These are phyloP conservation scores for Thermoascus crustaceus DNA, from an alignment of 2,329 filamentous ascomycete species.

Conservation along the genomic window DNA sequence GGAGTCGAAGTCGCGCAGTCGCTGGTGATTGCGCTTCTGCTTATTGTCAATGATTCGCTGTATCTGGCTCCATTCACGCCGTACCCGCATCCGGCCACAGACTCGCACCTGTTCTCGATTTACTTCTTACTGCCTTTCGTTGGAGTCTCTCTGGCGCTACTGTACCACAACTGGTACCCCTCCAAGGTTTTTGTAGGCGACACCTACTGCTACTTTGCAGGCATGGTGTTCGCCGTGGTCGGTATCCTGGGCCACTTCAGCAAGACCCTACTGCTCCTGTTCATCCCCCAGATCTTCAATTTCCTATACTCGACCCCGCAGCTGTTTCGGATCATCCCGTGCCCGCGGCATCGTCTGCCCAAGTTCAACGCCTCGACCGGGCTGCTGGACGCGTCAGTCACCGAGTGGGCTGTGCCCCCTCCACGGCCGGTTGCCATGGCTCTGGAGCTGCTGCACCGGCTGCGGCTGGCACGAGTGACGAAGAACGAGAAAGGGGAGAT, in stretches of 20 bases:
- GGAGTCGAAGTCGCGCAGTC: conserved; percentile 95
- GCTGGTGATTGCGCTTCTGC: conserved; percentile 74
- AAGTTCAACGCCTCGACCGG: conserved; percentile 79
- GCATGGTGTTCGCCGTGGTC: conserved; percentile 97
- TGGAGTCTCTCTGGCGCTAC: conserved; percentile 78
- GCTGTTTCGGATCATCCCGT: conserved; percentile 81
- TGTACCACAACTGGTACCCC: conserved; percentile 92
- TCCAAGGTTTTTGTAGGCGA: conserved; percentile 94
- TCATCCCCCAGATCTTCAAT: conserved; percentile 93
- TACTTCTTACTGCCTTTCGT: conserved; percentile 93
- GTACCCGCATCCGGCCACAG: conserved; percentile 85
- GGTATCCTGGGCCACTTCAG: conserved; percentile 96
- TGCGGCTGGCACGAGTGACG: conserved; percentile 61
- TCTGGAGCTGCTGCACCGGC: conserved; percentile 59
- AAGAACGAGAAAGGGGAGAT: conserved; percentile 62
- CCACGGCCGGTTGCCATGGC: conserved; percentile 52
- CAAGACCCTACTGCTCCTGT: conserved; percentile 85
- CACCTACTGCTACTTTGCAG: conserved; percentile 98
- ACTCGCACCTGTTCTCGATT: conserved; percentile 91
- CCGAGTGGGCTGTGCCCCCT: conserved; percentile 68
- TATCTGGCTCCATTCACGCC: conserved; percentile 69
- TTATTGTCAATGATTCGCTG: conserved; percentile 77
- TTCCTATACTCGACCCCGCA: conserved; percentile 91
- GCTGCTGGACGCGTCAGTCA: conserved; percentile 77
- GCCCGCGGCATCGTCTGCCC: conserved; percentile 84